Conservation (phyloP, 2,329 filamentous ascomycete genomes). For the Aspergillus quadricinctus region DNA sequence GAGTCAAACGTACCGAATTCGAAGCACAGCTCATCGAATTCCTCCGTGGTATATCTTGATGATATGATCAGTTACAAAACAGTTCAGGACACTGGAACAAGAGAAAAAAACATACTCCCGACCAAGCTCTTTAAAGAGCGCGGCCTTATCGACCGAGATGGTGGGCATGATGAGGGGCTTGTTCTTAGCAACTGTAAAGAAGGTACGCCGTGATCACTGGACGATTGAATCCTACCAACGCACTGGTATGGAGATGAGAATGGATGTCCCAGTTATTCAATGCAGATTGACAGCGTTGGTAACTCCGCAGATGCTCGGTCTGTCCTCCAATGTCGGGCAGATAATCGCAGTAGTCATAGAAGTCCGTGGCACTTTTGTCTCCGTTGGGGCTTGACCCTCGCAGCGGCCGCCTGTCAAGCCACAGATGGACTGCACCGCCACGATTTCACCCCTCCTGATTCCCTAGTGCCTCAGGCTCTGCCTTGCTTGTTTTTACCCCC, state of each 20-base stretch:
- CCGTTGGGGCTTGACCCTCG: constrained; percentile 20
- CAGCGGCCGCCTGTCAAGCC: constrained; percentile 15
- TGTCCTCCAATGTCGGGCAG: neutral
- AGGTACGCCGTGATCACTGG: neutral
- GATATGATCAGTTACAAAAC: constrained; percentile 5
- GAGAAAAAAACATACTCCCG: constrained; percentile 61
- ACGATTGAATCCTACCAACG: constrained; percentile 4
- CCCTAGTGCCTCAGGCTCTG: constrained; percentile 10
- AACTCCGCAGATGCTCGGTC: neutral
- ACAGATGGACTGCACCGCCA: constrained; percentile 25
- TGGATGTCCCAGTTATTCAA: neutral
- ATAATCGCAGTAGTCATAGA: neutral
- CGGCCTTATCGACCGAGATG: constrained; percentile 93
- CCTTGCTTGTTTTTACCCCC: constrained; percentile 15
- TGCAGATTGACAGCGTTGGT: neutral
- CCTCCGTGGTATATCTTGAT: constrained; percentile 76
- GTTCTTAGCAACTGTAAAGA: constrained; percentile 17
- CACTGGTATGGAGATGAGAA: neutral
- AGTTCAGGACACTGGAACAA: constrained; percentile 10
- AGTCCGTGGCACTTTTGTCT: constrained; percentile 10
- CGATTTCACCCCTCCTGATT: constrained; percentile 22
- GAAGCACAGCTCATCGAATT: constrained; percentile 97
- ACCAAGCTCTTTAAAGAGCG: constrained; percentile 87
- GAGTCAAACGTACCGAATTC: constrained; percentile 66
- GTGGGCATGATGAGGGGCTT: constrained; percentile 72